Percentiles rank a stretch among this genome's conserved stretches.
phyloP scores from a whole-genome alignment of 176 grass and related monocot species.

The Raddia guianensis region DNA sequence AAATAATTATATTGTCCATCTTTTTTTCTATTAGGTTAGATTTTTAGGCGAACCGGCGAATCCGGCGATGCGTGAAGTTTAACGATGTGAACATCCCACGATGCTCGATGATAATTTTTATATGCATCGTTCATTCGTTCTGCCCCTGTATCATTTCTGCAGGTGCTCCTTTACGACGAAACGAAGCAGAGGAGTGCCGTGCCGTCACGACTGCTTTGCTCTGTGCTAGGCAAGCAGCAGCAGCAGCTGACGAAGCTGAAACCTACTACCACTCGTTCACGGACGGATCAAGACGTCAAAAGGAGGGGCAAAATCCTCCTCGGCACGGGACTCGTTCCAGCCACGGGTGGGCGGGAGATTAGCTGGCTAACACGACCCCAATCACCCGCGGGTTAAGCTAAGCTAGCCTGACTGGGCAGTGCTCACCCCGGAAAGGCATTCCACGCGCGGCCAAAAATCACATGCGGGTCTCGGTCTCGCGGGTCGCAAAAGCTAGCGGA shows the following conservation, averaged over 20 bases:
- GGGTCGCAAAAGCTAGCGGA: background rate
- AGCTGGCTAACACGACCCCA: constrained; percentile 11
- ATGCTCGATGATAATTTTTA: too few species aligned
- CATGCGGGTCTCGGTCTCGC: background rate
- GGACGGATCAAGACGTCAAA: background rate
- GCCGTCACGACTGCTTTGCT: constrained; percentile 20
- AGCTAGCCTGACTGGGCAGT: constrained; percentile 6
- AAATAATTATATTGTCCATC: too few species aligned
- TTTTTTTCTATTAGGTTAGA: too few species aligned
- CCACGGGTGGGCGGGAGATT: background rate
- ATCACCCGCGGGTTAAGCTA: background rate
- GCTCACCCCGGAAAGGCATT: constrained; percentile 16
- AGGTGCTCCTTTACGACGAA: too few species aligned
- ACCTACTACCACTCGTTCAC: background rate
- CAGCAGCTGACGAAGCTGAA: background rate
- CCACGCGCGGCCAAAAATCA: background rate
- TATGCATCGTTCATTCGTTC: too few species aligned
- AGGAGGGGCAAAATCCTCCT: background rate
- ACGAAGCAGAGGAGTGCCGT: background rate
- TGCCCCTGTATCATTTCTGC: too few species aligned
- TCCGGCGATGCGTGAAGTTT: too few species aligned
- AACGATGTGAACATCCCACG: too few species aligned
- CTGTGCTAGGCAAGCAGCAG: too few species aligned
- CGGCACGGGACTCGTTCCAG: constrained; percentile 36
- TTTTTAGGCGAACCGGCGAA: too few species aligned